A percentile compares a stretch with the other conserved stretches of the same genome.
phyloP scores from a whole-genome alignment of 140 eudicot genomes.

The Senecio squalidus region DNA sequence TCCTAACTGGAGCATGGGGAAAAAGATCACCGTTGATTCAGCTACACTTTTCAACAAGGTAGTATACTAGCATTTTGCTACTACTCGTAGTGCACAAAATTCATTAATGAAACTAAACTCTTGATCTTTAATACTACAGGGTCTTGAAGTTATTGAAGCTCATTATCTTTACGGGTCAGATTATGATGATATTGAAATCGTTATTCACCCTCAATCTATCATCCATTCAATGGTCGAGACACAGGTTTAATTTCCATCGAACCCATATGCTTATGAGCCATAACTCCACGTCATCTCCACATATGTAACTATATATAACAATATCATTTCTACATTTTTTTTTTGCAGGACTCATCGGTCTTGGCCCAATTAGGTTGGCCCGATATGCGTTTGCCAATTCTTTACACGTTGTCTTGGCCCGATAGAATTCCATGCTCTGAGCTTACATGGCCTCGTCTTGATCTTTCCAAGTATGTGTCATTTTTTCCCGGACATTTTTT shows the following conservation, averaged over 20 bases:
- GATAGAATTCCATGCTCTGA: constrained; percentile 88
- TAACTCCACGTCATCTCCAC: neutral
- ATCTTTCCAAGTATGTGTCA: constrained; percentile 80
- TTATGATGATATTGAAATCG: constrained; percentile 88
- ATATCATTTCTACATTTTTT: neutral
- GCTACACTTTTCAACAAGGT: constrained; percentile 98
- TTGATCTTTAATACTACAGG: constrained; percentile 38
- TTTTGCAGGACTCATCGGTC: constrained; percentile 83
- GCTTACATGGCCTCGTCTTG: constrained; percentile 99
- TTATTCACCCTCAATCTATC: constrained; percentile 98
- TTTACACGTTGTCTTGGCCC: constrained; percentile 95
- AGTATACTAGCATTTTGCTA: neutral
- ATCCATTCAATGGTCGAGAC: constrained; percentile 99
- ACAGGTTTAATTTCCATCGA: constrained; percentile 43
- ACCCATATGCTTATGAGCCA: neutral
- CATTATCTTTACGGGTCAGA: constrained; percentile 92
- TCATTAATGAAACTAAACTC: too few species aligned
- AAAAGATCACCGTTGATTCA: constrained; percentile 94
- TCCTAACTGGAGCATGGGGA: constrained; percentile 99
- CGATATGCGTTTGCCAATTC: constrained; percentile 94
- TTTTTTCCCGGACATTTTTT: too few species aligned
- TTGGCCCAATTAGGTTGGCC: constrained; percentile 99
- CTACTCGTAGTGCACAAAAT: neutral
- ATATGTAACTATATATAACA: neutral
- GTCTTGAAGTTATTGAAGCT: constrained; percentile 98